Base-by-base conservation (phyloP, 495 filamentous ascomycete species). In the Aspergillus hancockii region DNA sequence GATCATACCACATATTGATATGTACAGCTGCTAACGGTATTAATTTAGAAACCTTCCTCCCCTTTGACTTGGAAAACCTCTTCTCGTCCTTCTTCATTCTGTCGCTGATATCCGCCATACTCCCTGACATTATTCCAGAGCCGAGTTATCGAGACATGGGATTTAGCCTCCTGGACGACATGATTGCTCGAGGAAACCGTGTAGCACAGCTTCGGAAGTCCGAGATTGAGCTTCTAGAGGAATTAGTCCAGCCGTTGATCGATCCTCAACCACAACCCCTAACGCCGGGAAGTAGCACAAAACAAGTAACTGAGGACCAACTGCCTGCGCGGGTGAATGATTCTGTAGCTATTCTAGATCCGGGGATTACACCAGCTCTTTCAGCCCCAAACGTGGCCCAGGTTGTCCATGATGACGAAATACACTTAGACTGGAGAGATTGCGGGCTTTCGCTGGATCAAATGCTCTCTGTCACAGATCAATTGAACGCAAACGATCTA, bases 61-160 rank as follows among this genome's bases (percentile, higher is more conserved):
- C 69, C 2, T 73, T 73, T 49, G 71, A 73, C 43, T 61, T 70
- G 12, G 71, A 73, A 53, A 69, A 65, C 43, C 58, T 65, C 13
- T 73, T 69, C 43, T 67, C 68, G 8, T 65, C 67, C 21, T 58
- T 61, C 23, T 65, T 70, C 45, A 62, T 67, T 34, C 62, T 72
- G 13, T 64, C 61, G 31, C 55, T 72, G 8, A 61, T 65, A 28
- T 60, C 63, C n/a, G 63, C 59, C 31, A 62, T 70, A 18, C 57
- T 68, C 46, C 67, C 71, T 1, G 62, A 65, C 36, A 41, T 54
- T 16, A 53, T 67, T 19, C 54, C 56, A 22, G 61, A 71, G 47
- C 59, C 59, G 14, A 63, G 56, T 50, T 70, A 71, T 55, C 61
- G 67, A 1, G 58, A 65, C 12, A 67, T 62, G 34, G 59, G 60